phyloP scores from a whole-genome alignment of 345 rosid genomes.

The Firmiana major region DNA sequence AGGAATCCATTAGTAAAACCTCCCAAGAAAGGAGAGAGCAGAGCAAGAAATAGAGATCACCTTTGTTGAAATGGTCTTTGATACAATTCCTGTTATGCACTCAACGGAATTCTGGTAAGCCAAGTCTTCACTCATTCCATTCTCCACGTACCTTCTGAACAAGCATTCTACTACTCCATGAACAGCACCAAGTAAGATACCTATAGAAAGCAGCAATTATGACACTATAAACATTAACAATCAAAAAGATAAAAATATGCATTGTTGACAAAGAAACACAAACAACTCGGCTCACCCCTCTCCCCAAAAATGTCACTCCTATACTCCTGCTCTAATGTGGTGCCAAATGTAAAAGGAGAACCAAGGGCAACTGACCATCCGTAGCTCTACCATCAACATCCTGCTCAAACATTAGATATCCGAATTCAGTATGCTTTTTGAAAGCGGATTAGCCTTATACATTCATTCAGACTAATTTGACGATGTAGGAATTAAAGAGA shows the following conservation, averaged over 20 bases:
- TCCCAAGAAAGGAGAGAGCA: not conserved
- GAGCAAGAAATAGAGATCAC: constrained; percentile 19
- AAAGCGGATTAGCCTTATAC: not conserved
- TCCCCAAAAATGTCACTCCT: constrained; percentile 67
- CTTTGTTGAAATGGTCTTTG: constrained; percentile 53
- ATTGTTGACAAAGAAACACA: constrained; percentile 11
- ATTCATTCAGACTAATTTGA: not conserved
- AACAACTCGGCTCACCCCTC: constrained; percentile 37
- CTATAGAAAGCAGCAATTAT: constrained; percentile 14
- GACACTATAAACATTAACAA: not conserved
- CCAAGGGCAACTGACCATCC: constrained; percentile 59
- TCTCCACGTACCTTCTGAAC: constrained; percentile 50
- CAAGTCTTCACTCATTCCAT: constrained; percentile 46
- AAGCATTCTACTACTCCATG: constrained; percentile 56
- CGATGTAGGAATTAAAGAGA: not conserved
- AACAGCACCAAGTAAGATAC: constrained; percentile 60
- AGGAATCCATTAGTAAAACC: not conserved
- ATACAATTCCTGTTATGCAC: constrained; percentile 53
- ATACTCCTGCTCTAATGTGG: constrained; percentile 55
- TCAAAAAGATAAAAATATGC: not conserved
- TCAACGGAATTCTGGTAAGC: constrained; percentile 65
- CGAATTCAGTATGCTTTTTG: not conserved
- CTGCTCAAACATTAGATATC: constrained; percentile 9
- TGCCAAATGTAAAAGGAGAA: constrained; percentile 57
- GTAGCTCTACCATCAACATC: constrained; percentile 61